Base-by-base conservation (phyloP, 495 filamentous ascomycete genomes). In the Xylaria longipes region DNA sequence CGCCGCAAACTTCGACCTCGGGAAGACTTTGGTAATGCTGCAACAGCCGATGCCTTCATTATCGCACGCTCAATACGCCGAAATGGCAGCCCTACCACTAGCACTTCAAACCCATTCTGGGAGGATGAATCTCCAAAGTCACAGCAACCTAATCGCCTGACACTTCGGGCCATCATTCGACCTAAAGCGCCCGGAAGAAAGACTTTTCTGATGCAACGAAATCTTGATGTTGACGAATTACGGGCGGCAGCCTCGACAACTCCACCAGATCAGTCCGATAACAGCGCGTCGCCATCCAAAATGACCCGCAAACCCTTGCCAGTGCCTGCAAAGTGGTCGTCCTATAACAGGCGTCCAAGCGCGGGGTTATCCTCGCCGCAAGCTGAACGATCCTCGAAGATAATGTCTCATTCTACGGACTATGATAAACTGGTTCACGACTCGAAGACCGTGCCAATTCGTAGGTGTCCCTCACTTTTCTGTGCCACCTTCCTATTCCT, bases 121-220 rank as follows among this genome's bases (percentile, higher is more conserved):
- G 65, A 63, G 6, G 39, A 72, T 63, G 43, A 72, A 15, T 48
- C 45, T 37, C 43, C 54, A 14, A 67, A 41, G n/a, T 9, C 72
- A 46, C 22, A 61, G 8, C 25, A 37, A 0, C 43, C 46, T 2
- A 73, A 69, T 46, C 76, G 72, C 1, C 54, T 86, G n/a, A 85
- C 81, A 1, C 81, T 88, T 43, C 81, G 86, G 20, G 85, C 84
- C 22, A 78, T 80, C 12, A 78, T 88, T 5, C 71, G 79, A 14
- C 86, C 86, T 15, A 77, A 77, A 46, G 76, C 80, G 7, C 73
- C 79, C 17, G 77, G 83, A 31, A 76, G 79, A 39, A 80, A 83
- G 61, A 80, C 83, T 11, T 86, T 87, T 71, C 61, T 86, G 0
- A 80, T 88, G n/a, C 79, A 82, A 70, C 78, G 85, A 3, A 78